Evolutionary conservation across 371 early-diverging fungal species (phyloP), one percentile per base, ranked within the genome.

Genomic region (Phascolomyces articulosus): DNA sequence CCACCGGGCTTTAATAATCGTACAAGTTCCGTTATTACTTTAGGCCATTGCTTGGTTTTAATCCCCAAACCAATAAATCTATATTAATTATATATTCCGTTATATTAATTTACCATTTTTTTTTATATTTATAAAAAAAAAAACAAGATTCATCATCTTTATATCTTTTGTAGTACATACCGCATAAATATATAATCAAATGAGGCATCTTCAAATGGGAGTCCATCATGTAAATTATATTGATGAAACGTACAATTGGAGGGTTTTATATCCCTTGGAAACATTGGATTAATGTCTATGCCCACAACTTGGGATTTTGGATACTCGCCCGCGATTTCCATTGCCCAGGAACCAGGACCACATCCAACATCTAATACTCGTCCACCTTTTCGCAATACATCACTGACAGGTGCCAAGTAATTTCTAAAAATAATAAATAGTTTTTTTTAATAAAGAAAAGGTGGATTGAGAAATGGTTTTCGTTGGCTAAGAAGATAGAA

Each of bases 281-380:
- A 82, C 66, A 75, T 72, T 15, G 66, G 63, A 6, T 72, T 67
- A 9, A 82, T 75, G 27, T 82, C 82, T 9, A 79, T 64, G n/a
- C 85, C 86, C 38, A 83, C 73, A 4, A 85, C 71, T 38, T 75
- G 79, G 15, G 86, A 82, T 55, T 80, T 73, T 4, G 86, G 86
- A 51, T 85, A 85, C 59, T 85, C 83, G 49, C 80, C 77, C 44
- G 86, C 84, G 65, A 85, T 85, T 40, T 84, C 86, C 80, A 79
- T 84, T 27, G 83, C 75, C 87, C 87, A 87, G 3, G 82, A 64
- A 1, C 87, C 87, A 16, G 77, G 72, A 4, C 87, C 87, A 60
- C 85, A 85, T 2, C 85, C 87, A 21, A 85, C 77, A 64, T 83
- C 83, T 18, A 83, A 62, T 3, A 83, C 75, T 13, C 69, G 69